Base-by-base conservation (phyloP, 1,284 basidiomycete species). In the Marasmius fiardii region DNA sequence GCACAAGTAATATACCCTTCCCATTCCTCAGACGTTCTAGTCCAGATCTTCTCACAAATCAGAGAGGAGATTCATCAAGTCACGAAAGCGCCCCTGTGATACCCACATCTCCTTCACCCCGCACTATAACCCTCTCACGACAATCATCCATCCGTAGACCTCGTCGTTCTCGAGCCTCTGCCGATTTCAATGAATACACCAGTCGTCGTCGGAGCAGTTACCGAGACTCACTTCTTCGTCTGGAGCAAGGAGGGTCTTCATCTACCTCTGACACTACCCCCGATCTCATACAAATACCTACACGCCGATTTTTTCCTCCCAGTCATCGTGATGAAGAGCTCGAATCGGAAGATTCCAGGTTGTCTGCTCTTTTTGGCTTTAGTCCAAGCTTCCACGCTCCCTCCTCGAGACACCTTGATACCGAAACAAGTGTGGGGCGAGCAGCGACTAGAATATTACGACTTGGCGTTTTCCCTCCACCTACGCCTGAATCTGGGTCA, bases 151-250 rank as follows among this genome's bases (percentile, higher is more conserved):
- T 34, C 6, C 28, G 44, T 12, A 41, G 35, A 39, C 63, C 68
- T 23, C 60, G 65, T 49, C 55, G 68, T 44, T 50, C 66, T 24
- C 59, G 63, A 28, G 64, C 64, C 28, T 67, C 58, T 43, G 52
- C 60, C 26, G 54, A 66, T 20, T 60, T 64, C 50, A 53, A 66
- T 24, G 52, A 50, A 18, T 60, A 67, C 74, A 8, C 75, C 81
- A 31, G 78, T 76, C 53, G 56, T 63, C 77, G 1, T 77, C 81
- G 16, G 65, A 68, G 20, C 68, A 68, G 52, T 60, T 64, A 39
- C 60, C 54, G 43, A 56, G 54, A 52, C 14, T 7, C 41, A 23
- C 20, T 52, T 20, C 16, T 26, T 33, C 47, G 47, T n/a, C n/a
- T 33, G 47, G 47, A 49, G 11, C 23, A 49, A 16, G 12, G 12